These are phyloP conservation scores for Trichoderma endophyticum DNA, from an alignment of 2,329 filamentous ascomycete genomes.

Conservation along the genomic window DNA sequence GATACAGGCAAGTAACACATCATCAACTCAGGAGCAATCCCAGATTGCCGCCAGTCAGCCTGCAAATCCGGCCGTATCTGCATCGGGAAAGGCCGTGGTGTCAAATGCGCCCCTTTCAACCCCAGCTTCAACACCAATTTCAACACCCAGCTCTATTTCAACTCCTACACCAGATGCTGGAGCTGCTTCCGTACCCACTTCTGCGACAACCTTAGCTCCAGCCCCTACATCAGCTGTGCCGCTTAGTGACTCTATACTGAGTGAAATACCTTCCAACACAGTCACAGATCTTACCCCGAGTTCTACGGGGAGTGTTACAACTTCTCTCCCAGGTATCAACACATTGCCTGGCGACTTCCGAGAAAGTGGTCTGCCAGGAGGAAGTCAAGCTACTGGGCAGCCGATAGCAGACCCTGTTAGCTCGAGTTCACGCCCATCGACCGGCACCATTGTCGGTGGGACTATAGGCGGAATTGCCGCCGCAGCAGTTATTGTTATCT, in stretches of 20 bases:
- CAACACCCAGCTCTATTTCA: not conserved
- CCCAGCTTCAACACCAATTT: not conserved
- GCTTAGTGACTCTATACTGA: not conserved
- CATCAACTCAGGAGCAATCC: not conserved
- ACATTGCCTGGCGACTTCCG: not conserved
- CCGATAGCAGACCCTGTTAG: not conserved
- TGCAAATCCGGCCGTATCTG: not conserved
- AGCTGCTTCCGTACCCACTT: not conserved
- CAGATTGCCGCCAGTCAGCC: not conserved
- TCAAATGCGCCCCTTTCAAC: not conserved
- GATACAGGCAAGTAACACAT: not conserved
- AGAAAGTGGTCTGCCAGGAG: not conserved
- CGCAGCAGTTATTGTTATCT: constrained; percentile 42
- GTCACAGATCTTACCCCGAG: not conserved
- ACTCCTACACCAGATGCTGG: not conserved
- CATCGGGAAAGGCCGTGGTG: not conserved
- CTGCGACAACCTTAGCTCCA: not conserved
- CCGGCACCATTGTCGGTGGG: constrained; percentile 47
- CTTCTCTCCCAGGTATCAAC: not conserved
- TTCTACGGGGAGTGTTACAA: not conserved
- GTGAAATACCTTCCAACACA: not conserved
- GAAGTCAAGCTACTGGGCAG: not conserved
- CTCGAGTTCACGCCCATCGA: constrained; percentile 20
- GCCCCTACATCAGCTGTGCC: not conserved
- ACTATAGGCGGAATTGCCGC: constrained; percentile 48